These are phyloP conservation scores for Zygosaccharomyces pseudobailii DNA, from an alignment of 1,139 yeast species.

Conservation along the genomic window DNA sequence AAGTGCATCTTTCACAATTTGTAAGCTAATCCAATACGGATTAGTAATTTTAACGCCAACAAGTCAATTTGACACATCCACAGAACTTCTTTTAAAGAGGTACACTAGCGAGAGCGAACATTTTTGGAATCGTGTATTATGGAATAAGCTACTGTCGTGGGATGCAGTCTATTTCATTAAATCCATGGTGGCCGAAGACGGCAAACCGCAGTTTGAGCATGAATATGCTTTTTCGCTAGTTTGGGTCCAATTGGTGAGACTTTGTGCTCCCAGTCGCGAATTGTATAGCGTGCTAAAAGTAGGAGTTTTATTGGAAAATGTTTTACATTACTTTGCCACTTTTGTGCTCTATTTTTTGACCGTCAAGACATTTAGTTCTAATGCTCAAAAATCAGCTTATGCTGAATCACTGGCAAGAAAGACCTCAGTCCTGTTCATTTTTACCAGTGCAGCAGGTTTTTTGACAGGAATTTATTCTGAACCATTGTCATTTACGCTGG, in stretches of 20 bases:
- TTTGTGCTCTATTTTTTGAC: conserved; percentile 52
- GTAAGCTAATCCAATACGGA: conserved; percentile 36
- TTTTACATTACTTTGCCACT: conserved; percentile 48
- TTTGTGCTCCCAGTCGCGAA: conserved; percentile 15
- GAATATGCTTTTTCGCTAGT: conserved; percentile 84
- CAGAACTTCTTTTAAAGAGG: conserved; percentile 33
- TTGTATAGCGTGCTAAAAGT: conserved; percentile 44
- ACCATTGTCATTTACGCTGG: conserved; percentile 60
- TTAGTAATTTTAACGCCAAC: conserved; percentile 40
- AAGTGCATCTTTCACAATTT: conserved; percentile 5
- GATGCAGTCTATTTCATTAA: conserved; percentile 76
- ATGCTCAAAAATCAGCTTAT: conserved; percentile 9
- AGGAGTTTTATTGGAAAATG: conserved; percentile 47
- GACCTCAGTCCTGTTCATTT: conserved; percentile 45
- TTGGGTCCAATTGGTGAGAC: conserved; percentile 58
- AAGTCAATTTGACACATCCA: conserved; percentile 47
- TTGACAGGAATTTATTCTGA: conserved; percentile 75
- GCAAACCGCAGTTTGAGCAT: conserved; percentile 61
- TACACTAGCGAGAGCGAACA: background rate
- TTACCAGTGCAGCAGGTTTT: conserved; percentile 81
- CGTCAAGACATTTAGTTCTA: conserved; percentile 32
- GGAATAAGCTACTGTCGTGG: conserved; percentile 66
- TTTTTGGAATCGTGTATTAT: conserved; percentile 26
- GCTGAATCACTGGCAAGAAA: conserved; percentile 20
- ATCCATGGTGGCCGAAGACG: conserved; percentile 42